Evolutionary conservation across 1,139 yeast genomes (phyloP).

Genomic region (Sugiyamaella neomexicana): DNA sequence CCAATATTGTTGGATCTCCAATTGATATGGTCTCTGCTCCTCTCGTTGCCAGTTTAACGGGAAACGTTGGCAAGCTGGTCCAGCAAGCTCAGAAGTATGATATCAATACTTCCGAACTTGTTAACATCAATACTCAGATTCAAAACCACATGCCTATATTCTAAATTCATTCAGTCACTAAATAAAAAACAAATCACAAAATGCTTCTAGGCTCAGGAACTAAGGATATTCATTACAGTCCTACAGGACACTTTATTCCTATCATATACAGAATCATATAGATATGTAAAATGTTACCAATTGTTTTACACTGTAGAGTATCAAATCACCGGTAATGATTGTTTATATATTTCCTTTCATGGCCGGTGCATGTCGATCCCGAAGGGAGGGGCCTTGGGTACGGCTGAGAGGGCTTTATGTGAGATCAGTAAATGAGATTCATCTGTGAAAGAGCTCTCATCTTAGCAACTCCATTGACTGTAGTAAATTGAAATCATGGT

Average conservation of each 20-base stretch:
- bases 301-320: no score
- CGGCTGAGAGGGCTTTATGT: background rate
- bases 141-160: slow-evolving; percentile 1
- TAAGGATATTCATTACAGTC: no score
- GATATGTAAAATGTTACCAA: no score
- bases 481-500: background rate
- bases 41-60: slow-evolving; percentile 15
- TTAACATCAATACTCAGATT: slow-evolving; percentile 17
- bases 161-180: no score
- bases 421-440: background rate
- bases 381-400: background rate
- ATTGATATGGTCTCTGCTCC: slow-evolving; percentile 22
- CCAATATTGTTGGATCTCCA: slow-evolving; percentile 29
- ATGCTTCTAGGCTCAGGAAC: no score
- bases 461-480: background rate
- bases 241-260: no score
- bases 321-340: background rate
- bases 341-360: background rate
- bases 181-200: no score
- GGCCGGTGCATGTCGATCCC: background rate
- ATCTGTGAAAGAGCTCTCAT: background rate
- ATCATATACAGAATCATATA: no score
- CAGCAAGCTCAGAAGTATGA: slow-evolving; percentile 23
- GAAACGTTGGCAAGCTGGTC: slow-evolving; percentile 20
- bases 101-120: slow-evolving; percentile 24